These are phyloP conservation scores for Nyssa sinensis DNA, from an alignment of 148 eudicot genomes.

Conservation along the genomic window DNA sequence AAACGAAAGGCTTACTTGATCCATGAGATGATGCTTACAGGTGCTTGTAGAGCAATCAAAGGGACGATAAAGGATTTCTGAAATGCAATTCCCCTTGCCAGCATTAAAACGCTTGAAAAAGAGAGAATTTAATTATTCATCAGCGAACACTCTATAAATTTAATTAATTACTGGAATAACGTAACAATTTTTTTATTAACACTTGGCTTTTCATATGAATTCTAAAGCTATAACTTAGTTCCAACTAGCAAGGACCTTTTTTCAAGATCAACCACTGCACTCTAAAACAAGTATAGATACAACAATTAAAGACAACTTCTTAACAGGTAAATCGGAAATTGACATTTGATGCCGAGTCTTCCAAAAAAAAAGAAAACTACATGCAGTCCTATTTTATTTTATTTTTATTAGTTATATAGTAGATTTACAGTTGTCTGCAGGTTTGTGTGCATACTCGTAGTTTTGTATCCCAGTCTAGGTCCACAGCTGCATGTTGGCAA, in stretches of 20 bases:
- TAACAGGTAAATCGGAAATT: background rate
- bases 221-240: background rate
- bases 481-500: too few species aligned
- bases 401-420: too few species aligned
- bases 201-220: background rate
- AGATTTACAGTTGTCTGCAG: too few species aligned
- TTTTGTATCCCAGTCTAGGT: too few species aligned
- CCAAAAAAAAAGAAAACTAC: too few species aligned
- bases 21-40: slow-evolving; percentile 72
- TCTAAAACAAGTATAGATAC: background rate
- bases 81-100: slow-evolving; percentile 71
- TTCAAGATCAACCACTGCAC: background rate
- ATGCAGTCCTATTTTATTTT: too few species aligned
- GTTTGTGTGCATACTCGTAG: background rate
- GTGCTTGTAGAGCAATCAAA: slow-evolving; percentile 85
- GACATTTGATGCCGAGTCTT: background rate
- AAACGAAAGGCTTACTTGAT: slow-evolving; percentile 53
- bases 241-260: background rate
- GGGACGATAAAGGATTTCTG: slow-evolving; percentile 85
- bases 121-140: background rate
- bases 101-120: slow-evolving; percentile 74
- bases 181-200: background rate
- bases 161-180: background rate
- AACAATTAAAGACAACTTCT: background rate
- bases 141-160: background rate